These are phyloP conservation scores for Acorus gramineus DNA, from an alignment of 106 monocot genomes.

Conservation along the genomic window DNA sequence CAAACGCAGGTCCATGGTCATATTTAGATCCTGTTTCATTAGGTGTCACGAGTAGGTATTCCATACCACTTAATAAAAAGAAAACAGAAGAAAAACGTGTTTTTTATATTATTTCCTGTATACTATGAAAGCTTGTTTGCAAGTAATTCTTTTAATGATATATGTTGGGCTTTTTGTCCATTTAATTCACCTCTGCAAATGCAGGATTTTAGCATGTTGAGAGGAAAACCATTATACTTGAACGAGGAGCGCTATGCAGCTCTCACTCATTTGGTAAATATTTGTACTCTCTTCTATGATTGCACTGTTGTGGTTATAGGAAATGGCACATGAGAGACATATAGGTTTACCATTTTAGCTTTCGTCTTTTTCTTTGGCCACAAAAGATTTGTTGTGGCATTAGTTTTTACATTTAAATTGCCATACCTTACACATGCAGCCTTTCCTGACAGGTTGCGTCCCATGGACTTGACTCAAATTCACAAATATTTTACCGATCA, in stretches of 20 bases:
- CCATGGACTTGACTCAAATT: conserved; percentile 56
- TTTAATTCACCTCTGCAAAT: conserved; percentile 11
- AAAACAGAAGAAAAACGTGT: too few relatives aligned
- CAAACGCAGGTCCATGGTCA: too few relatives aligned
- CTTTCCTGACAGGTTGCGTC: conserved; percentile 41
- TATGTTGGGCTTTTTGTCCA: background rate
- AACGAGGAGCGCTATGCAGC: conserved; percentile 67
- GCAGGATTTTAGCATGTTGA: conserved; percentile 65
- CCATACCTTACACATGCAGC: background rate
- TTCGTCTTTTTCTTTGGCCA: background rate
- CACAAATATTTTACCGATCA: conserved; percentile 62
- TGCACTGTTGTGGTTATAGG: too few relatives aligned
- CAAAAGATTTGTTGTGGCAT: too few relatives aligned
- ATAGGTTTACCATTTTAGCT: too few relatives aligned
- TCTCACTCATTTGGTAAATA: conserved; percentile 64
- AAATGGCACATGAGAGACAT: too few relatives aligned
- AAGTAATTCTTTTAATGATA: background rate
- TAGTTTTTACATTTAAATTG: background rate
- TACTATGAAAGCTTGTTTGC: background rate
- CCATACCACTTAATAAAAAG: too few relatives aligned
- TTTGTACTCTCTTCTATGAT: too few relatives aligned
- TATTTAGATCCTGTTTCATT: too few relatives aligned
- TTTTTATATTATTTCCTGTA: too few relatives aligned
- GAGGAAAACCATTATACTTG: conserved; percentile 78
- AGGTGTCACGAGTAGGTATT: too few relatives aligned